Conservation (phyloP, 2,329 filamentous ascomycete species). For the Truncatella angustata region DNA sequence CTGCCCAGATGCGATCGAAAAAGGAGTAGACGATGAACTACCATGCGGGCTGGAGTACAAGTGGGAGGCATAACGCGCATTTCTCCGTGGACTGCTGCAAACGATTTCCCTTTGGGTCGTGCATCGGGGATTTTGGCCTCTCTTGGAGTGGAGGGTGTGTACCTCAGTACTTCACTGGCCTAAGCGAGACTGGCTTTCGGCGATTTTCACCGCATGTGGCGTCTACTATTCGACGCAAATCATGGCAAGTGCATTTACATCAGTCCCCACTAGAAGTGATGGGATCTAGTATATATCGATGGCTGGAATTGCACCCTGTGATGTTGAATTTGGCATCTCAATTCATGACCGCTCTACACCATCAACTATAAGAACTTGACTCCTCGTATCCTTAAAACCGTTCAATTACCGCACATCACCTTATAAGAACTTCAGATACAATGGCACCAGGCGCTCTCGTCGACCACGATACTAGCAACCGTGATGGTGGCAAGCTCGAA, state of each 20-base stretch:
- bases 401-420: not conserved
- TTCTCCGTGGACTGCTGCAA: not conserved
- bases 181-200: constrained; percentile 16
- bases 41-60: constrained; percentile 1
- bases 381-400: not conserved
- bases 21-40: not conserved
- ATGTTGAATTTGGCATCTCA: not conserved
- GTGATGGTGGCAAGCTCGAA: constrained; percentile 38
- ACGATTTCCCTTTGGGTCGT: not conserved
- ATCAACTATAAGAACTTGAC: too few species aligned
- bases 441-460: constrained; percentile 30
- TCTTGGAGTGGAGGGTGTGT: constrained; percentile 3
- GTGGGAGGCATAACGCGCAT: constrained; percentile 1
- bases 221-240: not conserved
- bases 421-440: constrained; percentile 6
- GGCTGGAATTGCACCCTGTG: not conserved
- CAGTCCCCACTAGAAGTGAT: constrained; percentile 8
- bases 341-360: not conserved
- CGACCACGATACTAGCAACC: constrained; percentile 23
- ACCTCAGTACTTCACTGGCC: constrained; percentile 10
- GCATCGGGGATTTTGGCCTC: constrained; percentile 10
- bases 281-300: constrained; percentile 5
- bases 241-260: constrained; percentile 21
- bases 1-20: not conserved
- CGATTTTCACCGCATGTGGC: constrained; percentile 25